These are phyloP conservation scores for Solanum sitiens DNA, from an alignment of 257 asterid species.

Conservation along the genomic window DNA sequence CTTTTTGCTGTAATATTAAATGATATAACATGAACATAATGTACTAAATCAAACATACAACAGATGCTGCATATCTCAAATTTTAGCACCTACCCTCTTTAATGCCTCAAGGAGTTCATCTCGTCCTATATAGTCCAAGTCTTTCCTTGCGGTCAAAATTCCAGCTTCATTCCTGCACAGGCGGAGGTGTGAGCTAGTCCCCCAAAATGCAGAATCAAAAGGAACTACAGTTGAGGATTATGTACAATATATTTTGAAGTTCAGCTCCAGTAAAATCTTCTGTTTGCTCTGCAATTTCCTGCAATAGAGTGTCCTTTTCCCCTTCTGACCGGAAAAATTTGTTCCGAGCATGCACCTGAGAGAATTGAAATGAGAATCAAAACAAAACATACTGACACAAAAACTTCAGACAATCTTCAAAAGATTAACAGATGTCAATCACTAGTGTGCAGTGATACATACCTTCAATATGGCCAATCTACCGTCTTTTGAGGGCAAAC, in stretches of 20 bases:
- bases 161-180: slow-evolving; percentile 96
- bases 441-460: slow-evolving; percentile 1
- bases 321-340: slow-evolving; percentile 88
- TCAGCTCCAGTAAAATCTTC: slow-evolving; percentile 98
- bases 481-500: slow-evolving; percentile 92
- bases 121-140: slow-evolving; percentile 78
- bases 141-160: slow-evolving; percentile 90
- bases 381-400: background rate
- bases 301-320: slow-evolving; percentile 77
- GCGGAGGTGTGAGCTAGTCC: slow-evolving; percentile 16
- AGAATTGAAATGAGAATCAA: slow-evolving; percentile 11
- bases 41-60: background rate
- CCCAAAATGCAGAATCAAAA: slow-evolving; percentile 4
- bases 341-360: slow-evolving; percentile 94
- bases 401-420: background rate
- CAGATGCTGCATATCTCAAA: slow-evolving; percentile 2
- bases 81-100: slow-evolving; percentile 55
- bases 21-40: slow-evolving; percentile 1
- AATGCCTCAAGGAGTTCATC: slow-evolving; percentile 96
- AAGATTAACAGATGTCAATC: background rate
- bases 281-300: slow-evolving; percentile 72
- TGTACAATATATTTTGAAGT: slow-evolving; percentile 85
- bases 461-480: slow-evolving; percentile 94
- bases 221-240: background rate
- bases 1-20: slow-evolving; percentile 74